phyloP scores from a whole-genome alignment of 768 basidiomycete species.

The Solioccasus polychromus region DNA sequence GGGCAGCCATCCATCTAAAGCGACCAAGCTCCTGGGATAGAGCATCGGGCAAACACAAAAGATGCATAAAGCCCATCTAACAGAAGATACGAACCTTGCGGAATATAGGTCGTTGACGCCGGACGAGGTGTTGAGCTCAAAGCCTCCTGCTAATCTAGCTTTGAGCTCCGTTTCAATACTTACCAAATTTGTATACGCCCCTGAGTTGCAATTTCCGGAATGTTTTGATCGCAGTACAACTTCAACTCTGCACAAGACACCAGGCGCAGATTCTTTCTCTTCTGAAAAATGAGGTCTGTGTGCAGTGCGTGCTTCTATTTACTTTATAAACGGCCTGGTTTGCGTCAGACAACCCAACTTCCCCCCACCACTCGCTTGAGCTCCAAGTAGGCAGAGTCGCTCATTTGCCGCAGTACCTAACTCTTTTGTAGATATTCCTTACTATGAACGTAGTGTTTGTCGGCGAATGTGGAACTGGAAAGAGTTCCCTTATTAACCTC shows the following conservation, averaged over 20 bases:
- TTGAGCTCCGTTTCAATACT: slow-evolving; percentile 26
- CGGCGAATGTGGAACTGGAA: slow-evolving; percentile 25
- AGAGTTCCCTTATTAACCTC: slow-evolving; percentile 27
- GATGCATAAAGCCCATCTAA: background rate
- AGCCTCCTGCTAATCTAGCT: slow-evolving; percentile 11
- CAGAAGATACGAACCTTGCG: slow-evolving; percentile 23
- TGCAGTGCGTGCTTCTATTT: background rate
- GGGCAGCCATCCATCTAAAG: slow-evolving; percentile 20
- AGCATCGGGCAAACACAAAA: background rate
- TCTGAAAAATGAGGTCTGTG: too few species aligned
- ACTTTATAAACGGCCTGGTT: slow-evolving; percentile 6
- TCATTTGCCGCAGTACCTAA: slow-evolving; percentile 1
- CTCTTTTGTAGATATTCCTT: background rate
- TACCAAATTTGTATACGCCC: too few species aligned
- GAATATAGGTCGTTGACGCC: slow-evolving; percentile 17
- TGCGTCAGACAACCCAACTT: background rate
- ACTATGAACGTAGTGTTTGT: slow-evolving; percentile 22
- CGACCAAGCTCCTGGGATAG: background rate
- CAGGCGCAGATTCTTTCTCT: too few species aligned
- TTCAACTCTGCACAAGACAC: slow-evolving; percentile 3
- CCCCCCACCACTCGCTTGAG: background rate
- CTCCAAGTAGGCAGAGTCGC: background rate
- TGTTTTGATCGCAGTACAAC: background rate
- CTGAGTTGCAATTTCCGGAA: slow-evolving; percentile 2
- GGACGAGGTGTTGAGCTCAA: slow-evolving; percentile 18